Evolutionary conservation across 1,139 yeast species (phyloP), one percentile per base, ranked within the genome.

Genomic region (Sugiyamaella grinbergsii): DNA sequence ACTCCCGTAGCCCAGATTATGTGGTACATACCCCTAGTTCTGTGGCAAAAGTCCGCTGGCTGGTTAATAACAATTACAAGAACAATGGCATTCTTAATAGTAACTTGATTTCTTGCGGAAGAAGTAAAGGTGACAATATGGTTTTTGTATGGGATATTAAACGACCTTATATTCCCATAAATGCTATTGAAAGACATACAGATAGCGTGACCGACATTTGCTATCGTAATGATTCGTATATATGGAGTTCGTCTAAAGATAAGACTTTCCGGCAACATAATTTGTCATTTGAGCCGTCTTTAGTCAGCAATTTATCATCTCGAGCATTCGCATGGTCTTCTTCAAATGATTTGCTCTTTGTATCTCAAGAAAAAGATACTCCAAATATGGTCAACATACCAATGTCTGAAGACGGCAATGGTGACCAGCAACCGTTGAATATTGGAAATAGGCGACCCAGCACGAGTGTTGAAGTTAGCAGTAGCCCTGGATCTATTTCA

Each of bases 1-100:
- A 33, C 28, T 58, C 70, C n/a, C 56, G 76, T 33, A 71, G 67
- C 38, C 96, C 98, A 0, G 93, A 87, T 32, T 77, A 78, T 57
- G 83, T 83, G 22, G 77, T 93, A 10, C 78, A 79, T 56, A 82
- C 95, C 0, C 82, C 94, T n/a, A 85, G 86, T 5, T 83, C 93
- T 0, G 83, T 85, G 1, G 77, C 81, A 62, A 85, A 83, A 60
- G 87, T 88, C 1, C 72, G 88, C 52, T 81, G 95, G 95, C 68
- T 70, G 51, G 76, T 70, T 53, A 74, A 66, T 24, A 36, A 50
- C 13, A 43, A 56, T 20, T 47, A 53, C 6, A 52, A 29, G 38
- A 56, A 31, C 37, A 54, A 29, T 22, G 20, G 20, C 29, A 58
- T 60, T 18, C 38, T 55, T 13, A 54, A 60, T 57, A 81, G 89